Base-by-base conservation (phyloP, 2,329 filamentous ascomycete genomes). In the Keithomyces neogunnii region DNA sequence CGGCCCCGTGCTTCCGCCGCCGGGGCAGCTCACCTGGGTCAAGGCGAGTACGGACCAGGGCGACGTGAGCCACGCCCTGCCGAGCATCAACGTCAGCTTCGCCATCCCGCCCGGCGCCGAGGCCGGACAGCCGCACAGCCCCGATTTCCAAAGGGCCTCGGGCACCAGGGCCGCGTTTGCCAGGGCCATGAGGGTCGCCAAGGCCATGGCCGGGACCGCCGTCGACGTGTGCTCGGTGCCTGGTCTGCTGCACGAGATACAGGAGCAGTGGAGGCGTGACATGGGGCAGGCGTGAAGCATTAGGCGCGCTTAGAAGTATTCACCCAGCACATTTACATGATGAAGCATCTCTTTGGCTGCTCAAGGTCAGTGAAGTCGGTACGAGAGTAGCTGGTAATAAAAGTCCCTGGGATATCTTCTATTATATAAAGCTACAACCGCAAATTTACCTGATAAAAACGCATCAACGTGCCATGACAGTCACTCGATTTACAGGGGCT, bases 41-140 rank as follows among this genome's bases (percentile, higher is more conserved):
- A 50, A 50, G 47, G 78, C 79, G 4, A 80, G 76, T 55, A 81
- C 78, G 0, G 80, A 84, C 59, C 78, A 82, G 63, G 81, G 80
- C 0, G 73, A 84, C 54, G 63, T 83, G 50, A 80, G 75, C 56
- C 75, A 82, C 57, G 75, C 70, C 1, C 72, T 82, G 68, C 81
- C 80, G 39, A 78, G 74, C 49, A 60, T 84, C 38, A 76, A 70
- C 51, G 67, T 71, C 1, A 73, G 73, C 5, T 82, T 81, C 58
- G 68, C 69, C 30, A 79, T 82, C 52, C 66, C 65, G 13, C 70
- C 76, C 3, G 71, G 55, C 1, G 45, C 51, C 5, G 35, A 49
- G 28, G 42, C 40, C 1, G 50, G 53, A 40, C 73, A 75, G 0
- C 77, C 78, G 19, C 79, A 79, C 53, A 83, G 72, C 6, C 71